Evolutionary conservation across 1,139 yeast species (phyloP), one percentile per base, ranked within the genome.

Genomic region (Geotrichum siamense): DNA sequence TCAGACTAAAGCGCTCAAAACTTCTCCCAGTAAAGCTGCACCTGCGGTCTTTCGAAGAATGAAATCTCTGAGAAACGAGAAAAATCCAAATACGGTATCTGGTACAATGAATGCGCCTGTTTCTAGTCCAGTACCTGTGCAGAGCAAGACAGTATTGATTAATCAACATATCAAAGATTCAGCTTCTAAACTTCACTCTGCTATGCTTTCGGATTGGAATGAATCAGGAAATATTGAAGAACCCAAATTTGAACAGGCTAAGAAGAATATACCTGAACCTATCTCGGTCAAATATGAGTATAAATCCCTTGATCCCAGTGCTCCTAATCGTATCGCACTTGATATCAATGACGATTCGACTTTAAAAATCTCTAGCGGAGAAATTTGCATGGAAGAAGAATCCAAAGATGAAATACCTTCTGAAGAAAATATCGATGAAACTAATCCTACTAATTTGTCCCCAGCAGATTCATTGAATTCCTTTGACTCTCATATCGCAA

Each of bases 401-500:
- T 19, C 21, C 4, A 30, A 5, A 16, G 15, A 19, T 15, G 34
- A 30, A n/a, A 12, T 16, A 16, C 21, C 15, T 10, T 19, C 15
- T 16, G 31, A 30, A 17, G 34, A 30, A 17, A 5, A 9, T 5
- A n/a, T 30, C 6, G 21, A 16, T 6, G 9, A n/a, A 6, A 16
- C 15, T 4, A 16, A 21, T 16, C 34, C 40, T 9, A 38, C 16
- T 5, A 27, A 27, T 27, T 20, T 27, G 8, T 42, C 45, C 4
- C 45, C 45, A 10, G 40, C 27, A 2, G 26, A 15, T 3, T 42
- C 45, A 21, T 29, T 38, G 2, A 27, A 37, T 35, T 42, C 49
- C 12, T 45, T 39, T 36, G 48, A 49, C 13, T 38, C 45, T 25
- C 52, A 54, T 43, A 54, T 55, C 28, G 51, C 48, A 13, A 51